Evolutionary conservation across 2,329 filamentous ascomycete genomes (phyloP).

Genomic region (Dactylella cylindrospora): DNA sequence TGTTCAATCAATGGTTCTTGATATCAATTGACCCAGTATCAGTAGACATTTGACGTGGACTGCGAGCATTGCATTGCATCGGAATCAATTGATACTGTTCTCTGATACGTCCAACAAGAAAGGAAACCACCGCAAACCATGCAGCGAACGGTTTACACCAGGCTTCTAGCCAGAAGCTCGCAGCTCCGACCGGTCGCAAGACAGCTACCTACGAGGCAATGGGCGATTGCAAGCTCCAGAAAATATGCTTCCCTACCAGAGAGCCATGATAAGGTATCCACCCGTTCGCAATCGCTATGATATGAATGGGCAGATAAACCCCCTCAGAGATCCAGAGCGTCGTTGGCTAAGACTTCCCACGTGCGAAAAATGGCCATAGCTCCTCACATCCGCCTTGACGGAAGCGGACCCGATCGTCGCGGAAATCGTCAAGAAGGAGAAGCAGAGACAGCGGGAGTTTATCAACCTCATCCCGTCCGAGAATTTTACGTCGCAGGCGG

Average conservation of each 20-base stretch:
- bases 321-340: not conserved
- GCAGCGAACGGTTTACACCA: conserved; percentile 33
- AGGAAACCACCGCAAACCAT: conserved; percentile 10
- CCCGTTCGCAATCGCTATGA: not conserved
- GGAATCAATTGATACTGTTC: too few relatives aligned
- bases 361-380: too few relatives aligned
- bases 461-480: conserved; percentile 96
- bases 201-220: conserved; percentile 19
- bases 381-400: conserved; percentile 76
- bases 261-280: conserved; percentile 28
- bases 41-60: too few relatives aligned
- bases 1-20: too few relatives aligned
- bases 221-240: conserved; percentile 17
- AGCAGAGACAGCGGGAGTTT: conserved; percentile 93
- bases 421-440: conserved; percentile 92
- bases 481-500: conserved; percentile 92
- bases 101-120: too few relatives aligned
- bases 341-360: conserved; percentile 4
- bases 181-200: conserved; percentile 8
- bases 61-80: too few relatives aligned
- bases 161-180: conserved; percentile 12
- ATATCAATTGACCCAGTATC: too few relatives aligned
- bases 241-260: conserved; percentile 34
- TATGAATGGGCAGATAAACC: not conserved
- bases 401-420: conserved; percentile 84